Evolutionary conservation across 495 filamentous ascomycete genomes (phyloP).

Genomic region (Lophiotrema nucula): DNA sequence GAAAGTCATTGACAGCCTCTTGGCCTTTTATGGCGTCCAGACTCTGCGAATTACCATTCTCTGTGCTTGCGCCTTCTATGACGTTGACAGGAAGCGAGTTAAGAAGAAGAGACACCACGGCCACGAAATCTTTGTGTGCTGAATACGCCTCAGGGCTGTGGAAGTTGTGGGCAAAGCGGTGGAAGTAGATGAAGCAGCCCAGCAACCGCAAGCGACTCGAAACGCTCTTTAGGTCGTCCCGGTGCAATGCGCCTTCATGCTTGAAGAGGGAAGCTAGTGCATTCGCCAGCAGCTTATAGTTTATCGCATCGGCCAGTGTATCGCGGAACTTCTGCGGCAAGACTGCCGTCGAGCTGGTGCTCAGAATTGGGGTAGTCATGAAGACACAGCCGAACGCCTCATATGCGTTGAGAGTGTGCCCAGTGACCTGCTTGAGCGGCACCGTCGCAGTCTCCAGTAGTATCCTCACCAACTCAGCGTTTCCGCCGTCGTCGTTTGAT

Average conservation of each 20-base stretch:
- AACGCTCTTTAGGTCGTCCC: constrained; percentile 32
- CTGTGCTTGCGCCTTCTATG: constrained; percentile 54
- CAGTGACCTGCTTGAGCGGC: constrained; percentile 49
- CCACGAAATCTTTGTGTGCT: constrained; percentile 59
- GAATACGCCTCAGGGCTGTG: constrained; percentile 40
- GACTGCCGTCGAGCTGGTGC: constrained; percentile 43
- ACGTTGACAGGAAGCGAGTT: constrained; percentile 56
- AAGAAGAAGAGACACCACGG: constrained; percentile 63
- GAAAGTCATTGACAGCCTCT: constrained; percentile 33
- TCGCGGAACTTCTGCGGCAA: constrained; percentile 42
- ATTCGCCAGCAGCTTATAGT: constrained; percentile 55
- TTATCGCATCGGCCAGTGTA: constrained; percentile 49
- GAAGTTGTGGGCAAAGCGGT: constrained; percentile 52
- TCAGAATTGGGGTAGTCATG: constrained; percentile 48
- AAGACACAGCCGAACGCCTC: constrained; percentile 58
- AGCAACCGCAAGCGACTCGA: constrained; percentile 68
- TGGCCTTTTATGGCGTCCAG: not conserved
- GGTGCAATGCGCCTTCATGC: constrained; percentile 31
- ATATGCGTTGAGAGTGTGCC: constrained; percentile 52
- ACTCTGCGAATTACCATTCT: constrained; percentile 9
- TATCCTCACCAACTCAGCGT: constrained; percentile 1
- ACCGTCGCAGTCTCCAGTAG: constrained; percentile 45
- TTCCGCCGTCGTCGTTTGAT: constrained; percentile 15
- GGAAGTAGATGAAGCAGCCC: constrained; percentile 70
- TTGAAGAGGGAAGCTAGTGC: constrained; percentile 45